These are phyloP conservation scores for Protomyces arabidopsidicola DNA, from an alignment of 1,139 yeast genomes.

Conservation along the genomic window DNA sequence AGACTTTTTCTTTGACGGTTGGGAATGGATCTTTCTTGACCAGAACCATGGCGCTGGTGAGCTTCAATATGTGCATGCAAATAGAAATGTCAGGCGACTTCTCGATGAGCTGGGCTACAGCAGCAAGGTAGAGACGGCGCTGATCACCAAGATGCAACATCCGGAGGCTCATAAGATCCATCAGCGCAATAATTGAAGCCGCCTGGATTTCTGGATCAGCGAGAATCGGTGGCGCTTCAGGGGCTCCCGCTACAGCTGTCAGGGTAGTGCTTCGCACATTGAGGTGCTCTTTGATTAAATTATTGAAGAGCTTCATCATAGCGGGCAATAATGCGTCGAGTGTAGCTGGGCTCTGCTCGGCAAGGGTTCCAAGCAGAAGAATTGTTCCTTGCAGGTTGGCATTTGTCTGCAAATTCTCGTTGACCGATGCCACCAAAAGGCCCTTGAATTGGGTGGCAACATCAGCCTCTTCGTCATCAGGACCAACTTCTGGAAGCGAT, in stretches of 20 bases:
- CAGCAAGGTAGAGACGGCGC: conserved; percentile 76
- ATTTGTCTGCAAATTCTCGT: conserved; percentile 70
- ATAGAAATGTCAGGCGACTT: conserved; percentile 75
- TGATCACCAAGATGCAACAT: conserved; percentile 87
- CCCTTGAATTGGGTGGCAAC: conserved; percentile 58
- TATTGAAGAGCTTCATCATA: conserved; percentile 80
- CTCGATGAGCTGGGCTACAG: conserved; percentile 85
- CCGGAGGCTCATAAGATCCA: conserved; percentile 73
- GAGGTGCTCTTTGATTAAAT: conserved; percentile 82
- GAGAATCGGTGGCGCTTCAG: conserved; percentile 23
- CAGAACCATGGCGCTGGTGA: conserved; percentile 87
- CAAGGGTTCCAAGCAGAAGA: conserved; percentile 76
- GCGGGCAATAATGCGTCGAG: conserved; percentile 70
- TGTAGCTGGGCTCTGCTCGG: conserved; percentile 64
- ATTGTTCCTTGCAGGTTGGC: conserved; percentile 87
- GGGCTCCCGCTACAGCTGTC: conserved; percentile 26
- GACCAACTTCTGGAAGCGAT: conserved; percentile 47
- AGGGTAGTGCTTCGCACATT: conserved; percentile 30
- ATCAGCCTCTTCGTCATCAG: conserved; percentile 46
- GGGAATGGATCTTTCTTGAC: conserved; percentile 81
- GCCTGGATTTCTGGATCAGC: conserved; percentile 28
- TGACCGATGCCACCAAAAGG: conserved; percentile 60
- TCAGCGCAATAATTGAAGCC: conserved; percentile 51
- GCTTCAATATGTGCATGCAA: conserved; percentile 66
- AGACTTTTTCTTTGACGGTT: conserved; percentile 93